Evolutionary conservation across 2,329 filamentous ascomycete genomes (phyloP).

Genomic region (Periconia sp.): DNA sequence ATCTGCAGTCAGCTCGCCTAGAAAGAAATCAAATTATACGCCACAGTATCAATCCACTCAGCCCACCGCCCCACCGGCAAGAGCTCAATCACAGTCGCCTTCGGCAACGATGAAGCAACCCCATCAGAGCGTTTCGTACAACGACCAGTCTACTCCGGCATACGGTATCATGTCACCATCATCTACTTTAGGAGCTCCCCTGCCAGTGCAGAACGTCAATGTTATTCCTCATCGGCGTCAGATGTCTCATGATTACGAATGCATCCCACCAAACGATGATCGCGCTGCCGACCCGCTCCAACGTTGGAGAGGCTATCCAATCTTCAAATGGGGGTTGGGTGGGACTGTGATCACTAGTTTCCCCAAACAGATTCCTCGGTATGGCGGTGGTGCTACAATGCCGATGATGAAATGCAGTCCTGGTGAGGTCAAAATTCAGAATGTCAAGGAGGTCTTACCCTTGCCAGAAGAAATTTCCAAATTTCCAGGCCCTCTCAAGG

Average conservation of each 20-base stretch:
- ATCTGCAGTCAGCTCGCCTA: slow-evolving; percentile 48
- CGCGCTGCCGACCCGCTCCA: slow-evolving; percentile 75
- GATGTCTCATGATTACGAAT: slow-evolving; percentile 59
- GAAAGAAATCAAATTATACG: slow-evolving; percentile 46
- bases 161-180: slow-evolving; percentile 53
- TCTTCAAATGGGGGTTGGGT: slow-evolving; percentile 87
- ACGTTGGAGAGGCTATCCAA: slow-evolving; percentile 87
- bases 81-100: slow-evolving; percentile 66
- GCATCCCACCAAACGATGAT: slow-evolving; percentile 63
- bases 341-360: slow-evolving; percentile 84
- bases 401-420: slow-evolving; percentile 83
- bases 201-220: slow-evolving; percentile 23
- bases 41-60: slow-evolving; percentile 56
- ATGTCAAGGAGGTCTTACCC: slow-evolving; percentile 74
- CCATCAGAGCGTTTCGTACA: slow-evolving; percentile 47
- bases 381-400: slow-evolving; percentile 72
- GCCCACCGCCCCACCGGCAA: slow-evolving; percentile 44
- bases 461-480: slow-evolving; percentile 74
- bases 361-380: slow-evolving; percentile 86
- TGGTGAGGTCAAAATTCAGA: slow-evolving; percentile 81
- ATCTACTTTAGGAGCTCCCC: slow-evolving; percentile 35
- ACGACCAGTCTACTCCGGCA: slow-evolving; percentile 62
- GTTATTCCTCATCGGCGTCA: slow-evolving; percentile 44
- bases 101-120: slow-evolving; percentile 59
- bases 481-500: slow-evolving; percentile 88